phyloP scores from a whole-genome alignment of 164 flowering plant species.

The Vitis labrusca region DNA sequence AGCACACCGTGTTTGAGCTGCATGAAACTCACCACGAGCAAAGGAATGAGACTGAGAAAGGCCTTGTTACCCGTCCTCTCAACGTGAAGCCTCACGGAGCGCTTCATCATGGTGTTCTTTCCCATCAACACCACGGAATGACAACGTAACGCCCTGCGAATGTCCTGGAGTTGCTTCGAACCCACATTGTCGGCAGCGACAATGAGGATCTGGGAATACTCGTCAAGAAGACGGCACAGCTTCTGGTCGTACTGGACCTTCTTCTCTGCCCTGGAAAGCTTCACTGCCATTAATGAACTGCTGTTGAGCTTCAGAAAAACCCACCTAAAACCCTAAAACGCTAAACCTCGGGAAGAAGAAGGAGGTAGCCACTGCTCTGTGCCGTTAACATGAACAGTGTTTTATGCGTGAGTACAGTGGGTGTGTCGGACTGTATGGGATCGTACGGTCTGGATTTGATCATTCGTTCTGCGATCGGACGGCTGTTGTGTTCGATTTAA shows the following conservation, averaged over 20 bases:
- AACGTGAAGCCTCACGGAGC: conserved; percentile 49
- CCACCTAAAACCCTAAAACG: conserved; percentile 3
- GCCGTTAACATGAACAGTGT: no score
- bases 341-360: conserved; percentile 36
- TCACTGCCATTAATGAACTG: conserved; percentile 38
- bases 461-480: no score
- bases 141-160: conserved; percentile 58
- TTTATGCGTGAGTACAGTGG: no score
- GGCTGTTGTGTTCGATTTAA: no score
- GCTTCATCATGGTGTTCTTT: conserved; percentile 77
- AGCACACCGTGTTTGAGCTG: no score
- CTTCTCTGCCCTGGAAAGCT: conserved; percentile 65
- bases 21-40: conserved; percentile 38
- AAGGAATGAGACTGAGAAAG: conserved; percentile 53
- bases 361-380: no score
- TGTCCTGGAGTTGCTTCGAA: conserved; percentile 78
- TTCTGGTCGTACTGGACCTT: conserved; percentile 66
- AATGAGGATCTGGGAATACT: conserved; percentile 59
- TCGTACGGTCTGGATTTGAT: no score
- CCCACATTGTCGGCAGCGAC: conserved; percentile 80
- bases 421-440: no score
- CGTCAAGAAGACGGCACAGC: conserved; percentile 69
- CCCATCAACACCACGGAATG: conserved; percentile 76
- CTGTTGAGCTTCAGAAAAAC: neutral
- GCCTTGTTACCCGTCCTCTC: conserved; percentile 57